Percentiles rank a stretch among this genome's conserved stretches.
Evolutionary conservation across 1,284 basidiomycete genomes (phyloP).

Genomic region (Megacollybia platyphylla): DNA sequence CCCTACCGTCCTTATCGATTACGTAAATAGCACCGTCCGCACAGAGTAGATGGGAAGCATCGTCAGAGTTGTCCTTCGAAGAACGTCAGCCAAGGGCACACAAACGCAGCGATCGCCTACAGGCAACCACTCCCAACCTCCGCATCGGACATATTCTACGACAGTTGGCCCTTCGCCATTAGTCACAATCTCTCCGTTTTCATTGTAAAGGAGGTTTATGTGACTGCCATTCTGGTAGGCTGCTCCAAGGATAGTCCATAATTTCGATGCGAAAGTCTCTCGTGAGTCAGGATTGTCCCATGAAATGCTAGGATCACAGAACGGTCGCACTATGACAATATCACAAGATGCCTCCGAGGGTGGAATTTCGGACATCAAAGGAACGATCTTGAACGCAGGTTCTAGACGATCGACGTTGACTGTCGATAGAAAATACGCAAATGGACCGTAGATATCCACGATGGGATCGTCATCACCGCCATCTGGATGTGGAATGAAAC

Average conservation of each 20-base stretch:
- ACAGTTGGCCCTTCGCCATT: slow-evolving; percentile 39
- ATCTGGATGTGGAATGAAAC: slow-evolving; percentile 36
- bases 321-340: slow-evolving; percentile 73
- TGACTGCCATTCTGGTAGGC: slow-evolving; percentile 72
- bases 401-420: slow-evolving; percentile 72
- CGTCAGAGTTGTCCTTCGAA: slow-evolving; percentile 39
- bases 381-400: slow-evolving; percentile 50
- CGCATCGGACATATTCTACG: slow-evolving; percentile 74
- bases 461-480: slow-evolving; percentile 18
- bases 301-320: slow-evolving; percentile 42
- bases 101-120: slow-evolving; percentile 27
- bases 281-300: slow-evolving; percentile 28
- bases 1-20: slow-evolving; percentile 44
- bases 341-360: slow-evolving; percentile 45
- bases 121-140: slow-evolving; percentile 78
- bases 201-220: slow-evolving; percentile 43
- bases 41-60: slow-evolving; percentile 54
- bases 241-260: slow-evolving; percentile 38
- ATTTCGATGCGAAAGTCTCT: slow-evolving; percentile 30
- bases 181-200: slow-evolving; percentile 27
- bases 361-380: slow-evolving; percentile 47
- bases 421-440: slow-evolving; percentile 76
- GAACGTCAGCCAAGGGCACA: slow-evolving; percentile 3
- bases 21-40: slow-evolving; percentile 58
- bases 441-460: slow-evolving; percentile 60